Base-by-base conservation (phyloP, 2,329 filamentous ascomycete species). In the Colletotrichum cereale region DNA sequence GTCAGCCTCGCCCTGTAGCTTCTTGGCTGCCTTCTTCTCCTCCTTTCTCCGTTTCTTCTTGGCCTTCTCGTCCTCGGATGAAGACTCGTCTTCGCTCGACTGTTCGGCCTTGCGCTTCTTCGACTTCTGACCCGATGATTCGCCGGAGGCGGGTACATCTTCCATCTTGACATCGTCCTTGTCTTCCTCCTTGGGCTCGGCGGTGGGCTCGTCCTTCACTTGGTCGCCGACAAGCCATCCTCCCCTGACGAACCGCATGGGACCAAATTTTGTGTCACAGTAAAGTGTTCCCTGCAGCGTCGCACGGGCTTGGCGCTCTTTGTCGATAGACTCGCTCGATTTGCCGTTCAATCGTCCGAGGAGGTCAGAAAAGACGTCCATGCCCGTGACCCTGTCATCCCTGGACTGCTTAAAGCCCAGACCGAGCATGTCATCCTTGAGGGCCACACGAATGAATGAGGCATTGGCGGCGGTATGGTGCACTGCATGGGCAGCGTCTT, bases 361-460 rank as follows among this genome's bases (percentile, higher is more conserved):
- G 5, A 99, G 84, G 74, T 94, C 93, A 78, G 95, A 93, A 76
- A 98, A 94, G 24, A 92, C 92, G 78, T 95, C 93, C 47, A 98
- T 86, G 0, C 96, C 96, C 29, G 96, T 97, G 74, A 94, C 90
- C 78, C 93, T 89, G 75, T 94, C 91, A 75, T 92, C 91, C 76
- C 90, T 90, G 66, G 91, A 92, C 74, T 90, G 87, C 80, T 92
- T 92, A 74, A 95, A 96, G 38, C 96, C 96, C 53, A 99, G 85
- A 3, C 96, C 96, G 53, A 97, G 89, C 76, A 92, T 97, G 80
- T 98, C 95, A 78, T 98, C 95, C 79, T 97, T 97, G 74, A 98
- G 83, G 38, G 90, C 83, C 48, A 97, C 93, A 71, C 92, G 91
- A 77, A 98, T 96, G 79, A 97, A 93, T 3, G 94, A 94, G 34